Conservation (phyloP, 2,329 filamentous ascomycete genomes). For the Xylaria sp. region DNA sequence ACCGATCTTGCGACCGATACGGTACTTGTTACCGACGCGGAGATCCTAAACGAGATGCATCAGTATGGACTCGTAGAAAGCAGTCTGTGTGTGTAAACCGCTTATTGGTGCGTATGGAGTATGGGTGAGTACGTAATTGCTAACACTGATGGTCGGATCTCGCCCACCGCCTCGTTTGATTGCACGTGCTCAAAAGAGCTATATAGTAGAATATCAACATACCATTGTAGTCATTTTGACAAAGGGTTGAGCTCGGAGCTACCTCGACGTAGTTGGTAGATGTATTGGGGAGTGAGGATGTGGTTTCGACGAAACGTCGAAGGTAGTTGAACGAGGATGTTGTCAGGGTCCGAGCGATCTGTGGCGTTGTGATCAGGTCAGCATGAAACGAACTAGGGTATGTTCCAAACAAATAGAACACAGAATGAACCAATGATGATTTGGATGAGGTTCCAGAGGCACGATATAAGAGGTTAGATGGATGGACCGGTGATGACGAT, state of each 20-base stretch:
- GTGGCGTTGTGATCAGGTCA: conserved; percentile 22
- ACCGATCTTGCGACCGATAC: conserved; percentile 98
- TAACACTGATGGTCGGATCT: conserved; percentile 37
- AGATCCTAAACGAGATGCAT: conserved; percentile 75
- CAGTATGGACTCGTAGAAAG: conserved; percentile 27
- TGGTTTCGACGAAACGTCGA: conserved; percentile 3
- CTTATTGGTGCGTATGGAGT: background rate
- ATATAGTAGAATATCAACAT: conserved; percentile 32
- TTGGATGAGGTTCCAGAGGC: background rate
- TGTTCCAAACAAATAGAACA: background rate
- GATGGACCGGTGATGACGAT: conserved; percentile 3
- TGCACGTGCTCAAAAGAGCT: background rate
- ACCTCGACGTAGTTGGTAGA: conserved; percentile 12
- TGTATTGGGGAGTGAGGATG: conserved; percentile 23
- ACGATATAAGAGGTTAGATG: background rate
- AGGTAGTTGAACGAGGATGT: conserved; percentile 14
- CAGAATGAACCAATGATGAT: background rate
- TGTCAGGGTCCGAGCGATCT: conserved; percentile 23
- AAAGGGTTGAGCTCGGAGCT: conserved; percentile 39
- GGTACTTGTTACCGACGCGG: conserved; percentile 99
- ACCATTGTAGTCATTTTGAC: conserved; percentile 53
- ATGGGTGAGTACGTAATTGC: conserved; percentile 8
- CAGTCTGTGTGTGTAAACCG: background rate
- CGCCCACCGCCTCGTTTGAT: background rate
- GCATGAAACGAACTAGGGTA: conserved; percentile 16